These are phyloP conservation scores for Mycena polygramma DNA, from an alignment of 768 basidiomycete genomes.

Conservation along the genomic window DNA sequence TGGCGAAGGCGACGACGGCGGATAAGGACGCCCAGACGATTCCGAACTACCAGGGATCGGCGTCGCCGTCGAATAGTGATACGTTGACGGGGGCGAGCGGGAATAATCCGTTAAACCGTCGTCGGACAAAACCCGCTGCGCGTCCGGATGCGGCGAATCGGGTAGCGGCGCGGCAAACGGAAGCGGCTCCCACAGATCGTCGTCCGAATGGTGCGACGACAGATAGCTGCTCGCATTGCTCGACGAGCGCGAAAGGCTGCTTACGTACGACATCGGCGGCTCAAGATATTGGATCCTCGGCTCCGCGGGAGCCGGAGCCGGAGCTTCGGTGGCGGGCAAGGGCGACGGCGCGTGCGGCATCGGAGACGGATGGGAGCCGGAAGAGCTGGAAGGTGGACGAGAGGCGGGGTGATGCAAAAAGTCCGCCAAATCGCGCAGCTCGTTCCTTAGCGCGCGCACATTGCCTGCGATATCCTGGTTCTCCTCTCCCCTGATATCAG, in stretches of 20 bases:
- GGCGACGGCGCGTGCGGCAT: constrained; percentile 12
- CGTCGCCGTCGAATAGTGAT: constrained; percentile 45
- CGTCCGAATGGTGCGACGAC: constrained; percentile 82
- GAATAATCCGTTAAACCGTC: constrained; percentile 43
- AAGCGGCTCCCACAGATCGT: constrained; percentile 52
- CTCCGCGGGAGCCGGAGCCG: constrained; percentile 18
- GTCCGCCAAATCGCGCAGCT: constrained; percentile 73
- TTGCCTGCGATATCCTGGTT: constrained; percentile 74
- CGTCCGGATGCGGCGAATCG: constrained; percentile 34
- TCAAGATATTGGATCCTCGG: constrained; percentile 34
- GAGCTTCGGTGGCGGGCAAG: constrained; percentile 1
- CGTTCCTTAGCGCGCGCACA: constrained; percentile 77
- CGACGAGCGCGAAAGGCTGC: constrained; percentile 42
- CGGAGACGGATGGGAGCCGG: constrained; percentile 6
- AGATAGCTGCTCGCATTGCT: constrained; percentile 64
- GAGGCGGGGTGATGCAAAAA: constrained; percentile 62
- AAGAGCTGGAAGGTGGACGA: constrained; percentile 41
- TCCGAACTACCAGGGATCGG: constrained; percentile 30
- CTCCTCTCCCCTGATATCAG: constrained; percentile 73
- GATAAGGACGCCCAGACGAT: constrained; percentile 41
- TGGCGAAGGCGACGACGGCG: constrained; percentile 44
- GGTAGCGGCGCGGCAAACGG: constrained; percentile 21
- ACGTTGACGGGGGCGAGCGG: constrained; percentile 51
- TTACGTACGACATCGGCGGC: constrained; percentile 30
- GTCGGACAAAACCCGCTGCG: constrained; percentile 9